Conservation (phyloP, 345 rosid genomes). For the Draba incana region DNA sequence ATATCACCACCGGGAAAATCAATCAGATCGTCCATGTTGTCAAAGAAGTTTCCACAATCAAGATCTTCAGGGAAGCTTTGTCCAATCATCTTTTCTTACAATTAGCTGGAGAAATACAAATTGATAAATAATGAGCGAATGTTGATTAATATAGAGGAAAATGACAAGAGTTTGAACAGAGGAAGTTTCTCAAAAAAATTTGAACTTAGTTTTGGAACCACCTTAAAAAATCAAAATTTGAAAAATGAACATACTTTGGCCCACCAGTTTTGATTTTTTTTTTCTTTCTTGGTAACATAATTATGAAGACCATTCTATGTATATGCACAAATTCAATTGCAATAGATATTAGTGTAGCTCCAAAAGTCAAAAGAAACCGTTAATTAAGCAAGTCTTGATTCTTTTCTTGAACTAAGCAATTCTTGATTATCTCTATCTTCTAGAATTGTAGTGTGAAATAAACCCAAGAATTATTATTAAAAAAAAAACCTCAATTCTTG, state of each 20-base stretch:
- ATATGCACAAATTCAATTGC: conserved; percentile 5
- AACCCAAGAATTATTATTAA: background rate
- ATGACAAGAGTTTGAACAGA: conserved; percentile 27
- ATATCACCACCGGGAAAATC: conserved; percentile 80
- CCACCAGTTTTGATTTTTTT: conserved; percentile 35
- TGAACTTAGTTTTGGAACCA: conserved; percentile 40
- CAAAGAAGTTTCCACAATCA: conserved; percentile 94
- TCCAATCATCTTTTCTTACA: conserved; percentile 65
- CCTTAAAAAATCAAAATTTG: conserved; percentile 33
- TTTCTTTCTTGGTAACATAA: conserved; percentile 4
- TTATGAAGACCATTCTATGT: conserved; percentile 27
- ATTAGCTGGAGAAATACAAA: conserved; percentile 5
- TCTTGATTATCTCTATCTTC: no score
- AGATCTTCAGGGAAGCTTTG: conserved; percentile 76
- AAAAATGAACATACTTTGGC: conserved; percentile 37
- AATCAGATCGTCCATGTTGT: conserved; percentile 86
- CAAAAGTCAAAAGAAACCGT: conserved; percentile 35
- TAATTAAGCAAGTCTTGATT: conserved; percentile 32
- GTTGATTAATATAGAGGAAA: conserved; percentile 18
- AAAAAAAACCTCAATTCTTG: background rate
- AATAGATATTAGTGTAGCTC: conserved; percentile 14
- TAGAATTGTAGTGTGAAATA: background rate
- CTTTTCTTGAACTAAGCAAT: no score
- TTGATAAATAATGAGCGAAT: conserved; percentile 8
- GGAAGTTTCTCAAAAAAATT: conserved; percentile 35